Evolutionary conservation across 352 stramenopile genomes (phyloP).

Genomic region (Phytophthora fragariaefolia): DNA sequence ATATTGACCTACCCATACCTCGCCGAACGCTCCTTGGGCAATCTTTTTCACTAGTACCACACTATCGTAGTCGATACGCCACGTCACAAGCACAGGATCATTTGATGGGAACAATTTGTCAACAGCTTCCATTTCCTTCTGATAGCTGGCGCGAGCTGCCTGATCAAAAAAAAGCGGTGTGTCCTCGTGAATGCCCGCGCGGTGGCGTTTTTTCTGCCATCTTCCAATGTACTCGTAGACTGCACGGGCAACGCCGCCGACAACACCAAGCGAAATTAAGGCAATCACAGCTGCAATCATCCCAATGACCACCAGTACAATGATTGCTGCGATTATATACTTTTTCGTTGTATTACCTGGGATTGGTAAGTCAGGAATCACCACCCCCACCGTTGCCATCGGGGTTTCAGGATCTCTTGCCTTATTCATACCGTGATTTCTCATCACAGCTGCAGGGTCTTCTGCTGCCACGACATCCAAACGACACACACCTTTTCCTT

Average conservation of each 20-base stretch:
- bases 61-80: constrained; percentile 72
- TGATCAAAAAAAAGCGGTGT: constrained; percentile 80
- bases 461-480: constrained; percentile 42
- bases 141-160: constrained; percentile 59
- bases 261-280: constrained; percentile 45
- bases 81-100: constrained; percentile 74
- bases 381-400: constrained; percentile 45
- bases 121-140: constrained; percentile 62
- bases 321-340: constrained; percentile 53
- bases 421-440: constrained; percentile 24
- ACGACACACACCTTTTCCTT: constrained; percentile 62
- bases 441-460: constrained; percentile 43
- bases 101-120: constrained; percentile 77
- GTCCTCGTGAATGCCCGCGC: constrained; percentile 70
- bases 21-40: constrained; percentile 72
- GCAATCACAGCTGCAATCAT: constrained; percentile 35
- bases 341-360: constrained; percentile 44
- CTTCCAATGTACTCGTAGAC: constrained; percentile 54
- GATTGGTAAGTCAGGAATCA: constrained; percentile 40
- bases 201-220: constrained; percentile 42
- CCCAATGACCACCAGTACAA: constrained; percentile 46
- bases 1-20: constrained; percentile 79
- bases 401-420: constrained; percentile 22
- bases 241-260: constrained; percentile 41
- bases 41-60: constrained; percentile 70